A percentile compares a stretch with the other conserved stretches of the same genome.
Conservation (phyloP, 805 yeast species). For the Torulaspora quercuum region DNA sequence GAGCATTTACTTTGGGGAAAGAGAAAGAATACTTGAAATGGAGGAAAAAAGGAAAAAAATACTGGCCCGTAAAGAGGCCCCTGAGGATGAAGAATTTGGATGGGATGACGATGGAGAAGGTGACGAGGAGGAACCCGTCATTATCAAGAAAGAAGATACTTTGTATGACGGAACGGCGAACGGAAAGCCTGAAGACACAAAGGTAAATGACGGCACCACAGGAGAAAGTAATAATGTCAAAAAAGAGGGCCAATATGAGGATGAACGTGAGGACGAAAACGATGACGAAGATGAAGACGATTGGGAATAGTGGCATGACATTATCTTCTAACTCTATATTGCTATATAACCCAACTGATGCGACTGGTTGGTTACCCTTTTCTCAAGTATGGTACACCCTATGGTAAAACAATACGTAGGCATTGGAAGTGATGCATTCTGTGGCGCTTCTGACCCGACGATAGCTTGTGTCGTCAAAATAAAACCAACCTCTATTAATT, state of each 20-base stretch:
- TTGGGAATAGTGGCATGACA: conserved; percentile 51
- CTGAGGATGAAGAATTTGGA: conserved; percentile 36
- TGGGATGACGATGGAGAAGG: conserved; percentile 39
- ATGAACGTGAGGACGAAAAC: conserved; percentile 21
- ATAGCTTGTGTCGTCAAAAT: conserved; percentile 74
- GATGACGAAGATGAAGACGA: conserved; percentile 53
- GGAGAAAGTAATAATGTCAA: conserved; percentile 42
- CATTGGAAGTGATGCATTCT: conserved; percentile 66
- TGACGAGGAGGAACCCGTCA: conserved; percentile 19
- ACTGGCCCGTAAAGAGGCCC: conserved; percentile 40
- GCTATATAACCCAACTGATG: not conserved
- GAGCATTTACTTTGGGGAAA: conserved; percentile 62
- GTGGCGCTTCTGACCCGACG: conserved; percentile 46
- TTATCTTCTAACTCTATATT: too few species aligned
- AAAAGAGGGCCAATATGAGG: conserved; percentile 43
- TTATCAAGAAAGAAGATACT: conserved; percentile 15
- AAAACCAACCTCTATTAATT: conserved; percentile 62
- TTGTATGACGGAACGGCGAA: conserved; percentile 10
- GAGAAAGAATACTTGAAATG: conserved; percentile 50
- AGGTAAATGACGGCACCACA: conserved; percentile 20
- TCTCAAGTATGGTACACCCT: conserved; percentile 31
- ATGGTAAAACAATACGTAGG: conserved; percentile 78
- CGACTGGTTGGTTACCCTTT: conserved; percentile 2
- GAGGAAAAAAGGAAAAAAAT: conserved; percentile 66
- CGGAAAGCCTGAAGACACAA: conserved; percentile 10